phyloP scores from a whole-genome alignment of 805 yeast species.

The Cyberlindnera americana region DNA sequence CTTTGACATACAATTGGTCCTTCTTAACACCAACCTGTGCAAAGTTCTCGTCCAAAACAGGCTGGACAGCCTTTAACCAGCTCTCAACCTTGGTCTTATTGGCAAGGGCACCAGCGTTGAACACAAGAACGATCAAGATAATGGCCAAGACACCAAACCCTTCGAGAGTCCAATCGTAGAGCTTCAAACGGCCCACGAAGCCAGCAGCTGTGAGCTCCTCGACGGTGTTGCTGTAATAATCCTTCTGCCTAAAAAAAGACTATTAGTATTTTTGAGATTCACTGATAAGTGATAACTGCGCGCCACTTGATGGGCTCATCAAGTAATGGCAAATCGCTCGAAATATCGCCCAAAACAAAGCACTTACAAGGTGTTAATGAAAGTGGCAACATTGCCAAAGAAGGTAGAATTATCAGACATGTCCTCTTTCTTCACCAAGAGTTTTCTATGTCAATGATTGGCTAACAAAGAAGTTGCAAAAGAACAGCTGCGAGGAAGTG shows the following conservation, averaged over 20 bases:
- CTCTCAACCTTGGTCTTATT: constrained; percentile 55
- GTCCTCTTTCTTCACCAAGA: background rate
- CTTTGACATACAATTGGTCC: constrained; percentile 50
- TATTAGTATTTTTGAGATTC: no score
- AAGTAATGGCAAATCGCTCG: no score
- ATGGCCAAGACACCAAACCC: constrained; percentile 49
- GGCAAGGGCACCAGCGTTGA: constrained; percentile 53
- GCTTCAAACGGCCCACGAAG: constrained; percentile 50
- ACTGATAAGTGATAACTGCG: no score
- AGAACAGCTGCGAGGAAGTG: no score
- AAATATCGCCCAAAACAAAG: no score
- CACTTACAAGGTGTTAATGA: constrained; percentile 9
- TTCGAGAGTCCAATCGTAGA: constrained; percentile 80
- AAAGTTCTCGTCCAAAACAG: constrained; percentile 63
- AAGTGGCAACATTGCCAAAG: background rate
- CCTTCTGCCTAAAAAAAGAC: constrained; percentile 12
- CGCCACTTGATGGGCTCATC: no score
- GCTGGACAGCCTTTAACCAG: constrained; percentile 48
- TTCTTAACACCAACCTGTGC: constrained; percentile 65
- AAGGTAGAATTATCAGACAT: constrained; percentile 8
- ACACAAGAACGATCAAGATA: constrained; percentile 44
- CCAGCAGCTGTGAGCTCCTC: constrained; percentile 61
- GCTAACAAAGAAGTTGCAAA: no score
- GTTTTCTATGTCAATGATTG: no score
- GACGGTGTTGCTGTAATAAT: constrained; percentile 30